phyloP scores from a whole-genome alignment of 495 filamentous ascomycete genomes.

The Daldinia vernicosa region DNA sequence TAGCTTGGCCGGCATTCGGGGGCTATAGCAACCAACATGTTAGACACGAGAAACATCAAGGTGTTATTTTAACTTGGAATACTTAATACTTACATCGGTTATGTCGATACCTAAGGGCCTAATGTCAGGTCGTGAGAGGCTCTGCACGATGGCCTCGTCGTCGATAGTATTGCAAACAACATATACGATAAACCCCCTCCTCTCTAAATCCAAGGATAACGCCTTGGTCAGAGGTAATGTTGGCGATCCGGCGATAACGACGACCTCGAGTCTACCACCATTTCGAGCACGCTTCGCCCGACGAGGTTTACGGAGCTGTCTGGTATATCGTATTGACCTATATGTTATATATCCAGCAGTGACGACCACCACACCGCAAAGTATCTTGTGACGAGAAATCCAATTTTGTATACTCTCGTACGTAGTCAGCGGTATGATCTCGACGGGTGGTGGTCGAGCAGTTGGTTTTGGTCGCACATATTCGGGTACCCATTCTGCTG shows the following conservation, averaged over 20 bases:
- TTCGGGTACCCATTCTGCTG: constrained; percentile 74
- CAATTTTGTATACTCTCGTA: constrained; percentile 62
- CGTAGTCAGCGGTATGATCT: constrained; percentile 48
- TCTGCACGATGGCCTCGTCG: constrained; percentile 82
- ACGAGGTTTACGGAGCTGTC: constrained; percentile 68
- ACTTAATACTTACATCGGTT: constrained; percentile 67
- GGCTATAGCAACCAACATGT: constrained; percentile 46
- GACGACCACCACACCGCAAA: constrained; percentile 72
- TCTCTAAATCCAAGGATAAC: constrained; percentile 84
- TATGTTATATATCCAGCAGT: constrained; percentile 75
- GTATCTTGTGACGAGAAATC: constrained; percentile 72
- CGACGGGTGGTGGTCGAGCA: constrained; percentile 53
- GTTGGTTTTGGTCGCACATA: constrained; percentile 68
- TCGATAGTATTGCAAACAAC: constrained; percentile 80
- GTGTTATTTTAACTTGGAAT: neutral
- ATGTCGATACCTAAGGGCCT: constrained; percentile 83
- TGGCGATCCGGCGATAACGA: constrained; percentile 85
- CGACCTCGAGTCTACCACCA: constrained; percentile 88
- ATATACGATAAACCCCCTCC: constrained; percentile 92
- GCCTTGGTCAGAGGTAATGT: constrained; percentile 81
- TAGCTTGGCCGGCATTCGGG: constrained; percentile 61
- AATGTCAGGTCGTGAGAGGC: constrained; percentile 80
- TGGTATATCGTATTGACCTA: constrained; percentile 69
- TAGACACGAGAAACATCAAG: constrained; percentile 21
- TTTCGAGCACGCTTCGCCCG: constrained; percentile 79